A percentile compares a stretch with the other conserved stretches of the same genome.
Conservation (phyloP, 148 eudicot species). For the Suaeda aralocaspica region DNA sequence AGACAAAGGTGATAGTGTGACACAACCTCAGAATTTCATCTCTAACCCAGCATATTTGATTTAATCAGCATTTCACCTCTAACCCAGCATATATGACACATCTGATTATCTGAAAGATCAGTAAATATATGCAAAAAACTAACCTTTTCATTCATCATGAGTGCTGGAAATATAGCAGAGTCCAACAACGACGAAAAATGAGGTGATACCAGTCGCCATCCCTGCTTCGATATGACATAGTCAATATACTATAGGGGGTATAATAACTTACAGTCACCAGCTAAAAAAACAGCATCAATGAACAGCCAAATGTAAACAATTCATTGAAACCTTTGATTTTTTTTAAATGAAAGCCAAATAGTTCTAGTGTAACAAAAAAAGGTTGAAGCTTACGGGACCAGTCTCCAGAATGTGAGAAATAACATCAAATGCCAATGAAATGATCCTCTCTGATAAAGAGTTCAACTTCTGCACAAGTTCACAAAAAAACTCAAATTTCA, state of each 20-base stretch:
- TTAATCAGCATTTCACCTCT: no score
- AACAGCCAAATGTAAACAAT: neutral
- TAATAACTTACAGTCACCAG: neutral
- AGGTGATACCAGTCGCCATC: slow-evolving; percentile 79
- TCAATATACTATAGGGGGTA: slow-evolving; percentile 4
- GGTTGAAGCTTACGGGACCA: slow-evolving; percentile 56
- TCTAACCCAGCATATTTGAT: no score
- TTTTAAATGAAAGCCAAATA: neutral
- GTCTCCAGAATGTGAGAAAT: slow-evolving; percentile 73
- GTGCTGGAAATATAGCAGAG: slow-evolving; percentile 62
- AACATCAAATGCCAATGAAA: slow-evolving; percentile 72
- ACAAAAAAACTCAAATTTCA: neutral
- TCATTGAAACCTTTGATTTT: neutral
- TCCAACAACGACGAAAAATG: slow-evolving; percentile 62
- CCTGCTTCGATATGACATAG: slow-evolving; percentile 36
- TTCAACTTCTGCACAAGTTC: slow-evolving; percentile 53
- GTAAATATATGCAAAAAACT: slow-evolving; percentile 14
- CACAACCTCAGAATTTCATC: neutral
- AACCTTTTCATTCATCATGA: slow-evolving; percentile 66
- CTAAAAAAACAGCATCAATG: neutral
- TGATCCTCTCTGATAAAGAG: slow-evolving; percentile 55
- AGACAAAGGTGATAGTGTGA: neutral
- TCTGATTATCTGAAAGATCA: neutral
- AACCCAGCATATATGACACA: neutral
- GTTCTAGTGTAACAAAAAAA: neutral